Evolutionary conservation across 139 green algal genomes (phyloP), one percentile per base, ranked within the genome.

Genomic region (Micractinium conductrix): DNA sequence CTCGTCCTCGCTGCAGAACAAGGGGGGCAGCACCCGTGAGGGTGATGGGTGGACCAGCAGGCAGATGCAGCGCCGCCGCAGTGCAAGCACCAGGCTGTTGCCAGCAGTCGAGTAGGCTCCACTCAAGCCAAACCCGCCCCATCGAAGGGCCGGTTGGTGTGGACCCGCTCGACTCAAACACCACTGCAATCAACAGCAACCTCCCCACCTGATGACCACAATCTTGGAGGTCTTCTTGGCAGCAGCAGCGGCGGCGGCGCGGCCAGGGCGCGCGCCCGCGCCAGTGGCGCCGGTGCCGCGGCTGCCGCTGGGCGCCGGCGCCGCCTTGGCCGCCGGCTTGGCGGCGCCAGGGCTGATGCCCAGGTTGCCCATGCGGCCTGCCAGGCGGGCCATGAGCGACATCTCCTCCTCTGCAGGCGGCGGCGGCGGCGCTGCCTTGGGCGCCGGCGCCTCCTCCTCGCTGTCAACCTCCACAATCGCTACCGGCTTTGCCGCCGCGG

Each of bases 311-410:
- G 83, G 38, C 0, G 74, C 60, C 16, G 73, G 42, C 12, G 81
- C 55, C 2, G 70, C 43, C 70, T 67, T 74, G 9, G 33, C 33
- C 22, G 72, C 72, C 0, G 72, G 24, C 30, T 44, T 14, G 8
- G 81, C 30, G 48, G 71, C 30, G 12, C 28, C 53, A 6, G 75
- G 28, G 67, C 81, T 84, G 22, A 91, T 53, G 0, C 73, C 35
- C 58, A 91, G 60, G 1, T 37, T 71, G 28, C 50, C 79, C 86
- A 93, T 84, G 60, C 89, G 86, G 53, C 86, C 88, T 12, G 88
- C 86, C 78, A 92, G 81, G 21, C 88, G 86, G 5, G 87, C 81
- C 85, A 92, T 86, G 33, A 92, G 87, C 37, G 75, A 85, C 44
- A 88, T 58, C 45, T 87, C 88, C 71, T 90, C 82, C 19, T 84